Evolutionary conservation across 2,329 filamentous ascomycete species (phyloP).

Genomic region (Claviceps purpurea): DNA sequence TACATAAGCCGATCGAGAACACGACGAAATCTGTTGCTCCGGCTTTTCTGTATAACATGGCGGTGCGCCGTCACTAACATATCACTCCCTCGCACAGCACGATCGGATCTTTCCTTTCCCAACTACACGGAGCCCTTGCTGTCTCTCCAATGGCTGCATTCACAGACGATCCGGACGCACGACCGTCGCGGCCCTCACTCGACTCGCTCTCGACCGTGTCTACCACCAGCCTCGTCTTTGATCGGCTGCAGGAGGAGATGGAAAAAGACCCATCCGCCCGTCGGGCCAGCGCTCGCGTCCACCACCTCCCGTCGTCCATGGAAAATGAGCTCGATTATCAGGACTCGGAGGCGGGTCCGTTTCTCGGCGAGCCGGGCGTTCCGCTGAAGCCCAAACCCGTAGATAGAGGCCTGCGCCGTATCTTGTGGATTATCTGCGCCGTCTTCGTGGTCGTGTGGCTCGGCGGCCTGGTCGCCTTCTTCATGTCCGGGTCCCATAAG

Average conservation of each 20-base stretch:
- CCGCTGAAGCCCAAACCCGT: conserved; percentile 37
- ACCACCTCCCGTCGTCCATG: conserved; percentile 16
- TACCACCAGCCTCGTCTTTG: conserved; percentile 71
- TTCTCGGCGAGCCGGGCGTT: conserved; percentile 27
- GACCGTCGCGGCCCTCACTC: conserved; percentile 24
- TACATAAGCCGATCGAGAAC: not conserved
- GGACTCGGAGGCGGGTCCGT: conserved; percentile 39
- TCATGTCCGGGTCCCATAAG: conserved; percentile 52
- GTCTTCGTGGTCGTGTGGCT: conserved; percentile 56
- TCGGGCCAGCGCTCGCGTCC: conserved; percentile 10
- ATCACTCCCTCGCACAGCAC: not conserved
- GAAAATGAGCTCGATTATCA: conserved; percentile 17
- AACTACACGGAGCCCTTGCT: not conserved
- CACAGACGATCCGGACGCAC: conserved; percentile 9
- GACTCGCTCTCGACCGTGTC: conserved; percentile 65
- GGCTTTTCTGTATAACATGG: not conserved
- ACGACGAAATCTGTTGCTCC: not conserved
- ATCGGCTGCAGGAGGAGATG: conserved; percentile 51
- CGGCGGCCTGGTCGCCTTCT: conserved; percentile 51
- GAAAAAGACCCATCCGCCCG: conserved; percentile 17
- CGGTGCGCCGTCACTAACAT: not conserved
- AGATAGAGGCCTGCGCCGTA: conserved; percentile 51
- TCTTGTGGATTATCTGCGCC: conserved; percentile 46
- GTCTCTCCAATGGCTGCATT: conserved; percentile 5
- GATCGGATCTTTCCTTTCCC: not conserved